phyloP scores from a whole-genome alignment of 495 filamentous ascomycete species.

The Chaetomium cochliodes region DNA sequence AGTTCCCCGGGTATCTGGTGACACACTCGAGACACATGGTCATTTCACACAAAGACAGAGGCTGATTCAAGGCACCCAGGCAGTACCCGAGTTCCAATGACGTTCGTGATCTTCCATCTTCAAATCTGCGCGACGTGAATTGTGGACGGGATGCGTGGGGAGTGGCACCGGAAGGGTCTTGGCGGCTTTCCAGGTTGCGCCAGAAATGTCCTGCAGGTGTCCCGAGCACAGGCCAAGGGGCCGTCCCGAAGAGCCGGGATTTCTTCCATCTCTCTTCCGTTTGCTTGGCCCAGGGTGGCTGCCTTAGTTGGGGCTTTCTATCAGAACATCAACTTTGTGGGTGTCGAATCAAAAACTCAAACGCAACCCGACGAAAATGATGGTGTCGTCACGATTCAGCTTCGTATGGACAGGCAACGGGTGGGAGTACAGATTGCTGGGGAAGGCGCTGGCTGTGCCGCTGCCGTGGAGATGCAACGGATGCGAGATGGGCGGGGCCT shows the following conservation, averaged over 20 bases:
- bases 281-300: not conserved
- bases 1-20: not conserved
- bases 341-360: no score
- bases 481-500: constrained; percentile 1
- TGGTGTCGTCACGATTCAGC: not conserved
- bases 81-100: not conserved
- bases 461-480: not conserved
- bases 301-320: not conserved
- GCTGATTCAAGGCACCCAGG: not conserved
- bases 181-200: not conserved
- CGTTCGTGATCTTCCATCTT: not conserved
- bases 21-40: not conserved
- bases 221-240: constrained; percentile 5
- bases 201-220: constrained; percentile 1
- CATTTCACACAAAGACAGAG: not conserved
- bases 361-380: not conserved
- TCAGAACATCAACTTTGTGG: not conserved
- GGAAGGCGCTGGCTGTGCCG: not conserved
- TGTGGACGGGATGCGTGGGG: not conserved
- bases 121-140: not conserved
- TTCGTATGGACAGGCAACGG: no score
- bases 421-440: no score
- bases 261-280: not conserved
- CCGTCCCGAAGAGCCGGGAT: constrained; percentile 2
- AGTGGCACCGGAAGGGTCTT: not conserved